These are phyloP conservation scores for Suillus bovinus DNA, from an alignment of 768 basidiomycete genomes.

Conservation along the genomic window DNA sequence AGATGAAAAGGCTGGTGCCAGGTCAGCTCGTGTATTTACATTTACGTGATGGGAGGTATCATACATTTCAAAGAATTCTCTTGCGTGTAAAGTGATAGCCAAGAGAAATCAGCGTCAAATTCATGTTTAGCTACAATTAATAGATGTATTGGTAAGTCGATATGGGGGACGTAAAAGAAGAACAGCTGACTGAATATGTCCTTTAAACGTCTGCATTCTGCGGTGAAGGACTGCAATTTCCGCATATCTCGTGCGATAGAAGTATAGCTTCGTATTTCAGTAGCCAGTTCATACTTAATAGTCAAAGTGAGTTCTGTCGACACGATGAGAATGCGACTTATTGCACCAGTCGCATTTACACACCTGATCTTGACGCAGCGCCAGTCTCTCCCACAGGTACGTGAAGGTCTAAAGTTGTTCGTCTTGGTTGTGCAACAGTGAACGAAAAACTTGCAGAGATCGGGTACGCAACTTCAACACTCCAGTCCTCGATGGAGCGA, in stretches of 20 bases:
- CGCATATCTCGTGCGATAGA: slow-evolving; percentile 51
- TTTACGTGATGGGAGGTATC: not conserved
- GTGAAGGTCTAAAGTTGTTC: slow-evolving; percentile 37
- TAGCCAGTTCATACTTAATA: slow-evolving; percentile 38
- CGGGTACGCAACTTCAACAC: slow-evolving; percentile 36
- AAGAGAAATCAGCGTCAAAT: not conserved
- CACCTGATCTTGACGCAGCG: slow-evolving; percentile 42
- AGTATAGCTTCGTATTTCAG: slow-evolving; percentile 41
- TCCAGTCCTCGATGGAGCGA: not conserved
- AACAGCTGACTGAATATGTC: slow-evolving; percentile 45
- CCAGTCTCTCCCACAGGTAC: slow-evolving; percentile 15
- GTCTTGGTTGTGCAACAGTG: slow-evolving; percentile 54
- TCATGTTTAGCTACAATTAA: slow-evolving; percentile 5
- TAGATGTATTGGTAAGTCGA: not conserved
- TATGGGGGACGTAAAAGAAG: not conserved
- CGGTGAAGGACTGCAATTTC: slow-evolving; percentile 45
- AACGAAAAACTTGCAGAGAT: slow-evolving; percentile 56
- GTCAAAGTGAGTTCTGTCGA: slow-evolving; percentile 54
- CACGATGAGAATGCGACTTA: slow-evolving; percentile 6
- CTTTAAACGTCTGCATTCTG: slow-evolving; percentile 59
- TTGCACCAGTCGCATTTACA: slow-evolving; percentile 9
- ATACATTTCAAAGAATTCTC: slow-evolving; percentile 1
- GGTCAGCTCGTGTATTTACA: not conserved
- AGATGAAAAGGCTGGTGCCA: not conserved
- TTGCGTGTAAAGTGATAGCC: slow-evolving; percentile 1